Evolutionary conservation across 140 eudicot genomes (phyloP), one percentile per base, ranked within the genome.

Genomic region (Anethum foeniculum): DNA sequence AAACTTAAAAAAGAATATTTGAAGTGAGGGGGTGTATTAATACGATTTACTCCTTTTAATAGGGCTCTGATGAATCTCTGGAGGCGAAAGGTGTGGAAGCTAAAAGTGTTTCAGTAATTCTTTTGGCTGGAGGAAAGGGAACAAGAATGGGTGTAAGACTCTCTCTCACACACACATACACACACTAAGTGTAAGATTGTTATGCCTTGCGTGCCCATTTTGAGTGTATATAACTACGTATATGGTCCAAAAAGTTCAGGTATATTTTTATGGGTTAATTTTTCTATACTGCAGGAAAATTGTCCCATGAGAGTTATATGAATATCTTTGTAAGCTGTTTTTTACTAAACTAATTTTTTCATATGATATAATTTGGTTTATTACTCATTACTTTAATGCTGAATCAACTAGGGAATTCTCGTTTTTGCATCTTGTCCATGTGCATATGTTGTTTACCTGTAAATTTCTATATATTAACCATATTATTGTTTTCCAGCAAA

Each of bases 101-200:
- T 85, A 96, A 86, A 81, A 91, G 98, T 77, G 99, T 96, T 2
- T 96, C 99, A 13, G 98, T 96, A n/a, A 88, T 96, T 86, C 96
- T 96, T 77, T 92, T 96, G 75, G 99, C 99, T n/a, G 99, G 99
- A 74, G 99, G 99, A 51, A 85, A 83, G 83, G 99, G 99, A 80
- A 93, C 87, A 87, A 86, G 99, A 87, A 92, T 96, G 97, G 99
- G 98, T 38, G 99, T 96, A 87, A 43, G 93, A 83, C 39, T 65
- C 56, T 14, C 56, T 1, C 21, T 13, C 56, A 14, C 30, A 8
- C 32, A 8, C 32, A 58, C 30, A n/a, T 13, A 58, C 68, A 58
- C 68, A 0, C 6, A 34, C 38, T 39, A 0, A 18, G 10, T 52
- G 27, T 54, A 18, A 54, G 27, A 54, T 54, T 54, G 3, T 54